These are phyloP conservation scores for Diaporthe ilicicola DNA, from an alignment of 2,329 filamentous ascomycete species.

Conservation along the genomic window DNA sequence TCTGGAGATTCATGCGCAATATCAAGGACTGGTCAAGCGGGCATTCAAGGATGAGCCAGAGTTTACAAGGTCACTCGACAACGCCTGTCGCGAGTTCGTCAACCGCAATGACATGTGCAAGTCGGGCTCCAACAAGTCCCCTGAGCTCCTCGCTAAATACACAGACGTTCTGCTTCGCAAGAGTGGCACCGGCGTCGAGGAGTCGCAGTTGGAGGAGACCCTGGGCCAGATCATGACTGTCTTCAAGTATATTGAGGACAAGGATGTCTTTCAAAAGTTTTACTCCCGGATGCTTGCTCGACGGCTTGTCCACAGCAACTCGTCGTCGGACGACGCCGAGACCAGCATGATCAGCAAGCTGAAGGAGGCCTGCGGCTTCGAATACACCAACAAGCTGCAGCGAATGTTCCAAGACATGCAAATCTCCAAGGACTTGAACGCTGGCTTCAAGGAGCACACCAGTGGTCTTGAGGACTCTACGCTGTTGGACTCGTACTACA, in stretches of 20 bases:
- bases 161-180: slow-evolving; percentile 93
- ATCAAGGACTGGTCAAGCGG: slow-evolving; percentile 87
- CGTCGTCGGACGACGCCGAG: slow-evolving; percentile 95
- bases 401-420: slow-evolving; percentile 99
- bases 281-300: slow-evolving; percentile 97
- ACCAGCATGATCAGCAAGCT: slow-evolving; percentile 99
- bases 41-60: slow-evolving; percentile 96
- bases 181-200: slow-evolving; percentile 90
- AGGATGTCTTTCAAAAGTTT: slow-evolving; percentile 99
- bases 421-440: slow-evolving; percentile 96
- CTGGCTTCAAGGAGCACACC: slow-evolving; percentile 82
- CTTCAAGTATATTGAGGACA: slow-evolving; percentile 99
- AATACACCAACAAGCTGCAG: slow-evolving; percentile 99
- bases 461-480: slow-evolving; percentile 73
- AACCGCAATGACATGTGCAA: slow-evolving; percentile 98
- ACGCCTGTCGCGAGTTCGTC: slow-evolving; percentile 97
- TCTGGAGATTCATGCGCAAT: slow-evolving; percentile 92
- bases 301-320: slow-evolving; percentile 92
- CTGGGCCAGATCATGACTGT: slow-evolving; percentile 97
- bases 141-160: slow-evolving; percentile 94
- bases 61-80: slow-evolving; percentile 94
- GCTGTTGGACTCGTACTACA: slow-evolving; percentile 85
- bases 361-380: slow-evolving; percentile 97
- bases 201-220: slow-evolving; percentile 89
- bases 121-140: slow-evolving; percentile 90